phyloP scores from a whole-genome alignment of 2,329 filamentous ascomycete species.

The Xylogone sp. region DNA sequence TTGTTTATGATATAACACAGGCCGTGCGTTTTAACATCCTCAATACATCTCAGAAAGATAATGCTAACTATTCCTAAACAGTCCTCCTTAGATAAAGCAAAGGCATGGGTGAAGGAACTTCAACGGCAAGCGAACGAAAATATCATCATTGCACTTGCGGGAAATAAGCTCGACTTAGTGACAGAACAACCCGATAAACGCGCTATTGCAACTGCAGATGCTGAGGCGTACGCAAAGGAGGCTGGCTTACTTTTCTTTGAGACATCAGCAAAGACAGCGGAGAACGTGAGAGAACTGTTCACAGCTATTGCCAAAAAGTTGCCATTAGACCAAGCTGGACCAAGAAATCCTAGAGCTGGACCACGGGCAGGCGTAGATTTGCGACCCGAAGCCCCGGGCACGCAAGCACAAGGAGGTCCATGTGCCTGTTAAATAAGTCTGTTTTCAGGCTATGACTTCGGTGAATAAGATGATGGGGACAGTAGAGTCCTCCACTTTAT shows the following conservation, averaged over 20 bases:
- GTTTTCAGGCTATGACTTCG: conserved; percentile 4
- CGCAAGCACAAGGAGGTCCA: conserved; percentile 48
- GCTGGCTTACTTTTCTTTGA: conserved; percentile 96
- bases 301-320: conserved; percentile 97
- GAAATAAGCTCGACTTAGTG: conserved; percentile 96
- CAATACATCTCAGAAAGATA: conserved; percentile 6
- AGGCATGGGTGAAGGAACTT: conserved; percentile 98
- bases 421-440: conserved; percentile 56
- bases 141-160: conserved; percentile 96
- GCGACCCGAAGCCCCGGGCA: conserved; percentile 49
- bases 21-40: conserved; percentile 57
- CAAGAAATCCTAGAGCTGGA: conserved; percentile 71
- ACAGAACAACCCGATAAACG: conserved; percentile 94
- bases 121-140: conserved; percentile 99
- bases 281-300: conserved; percentile 94
- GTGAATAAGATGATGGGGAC: background rate
- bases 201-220: conserved; percentile 82
- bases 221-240: conserved; percentile 91
- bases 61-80: conserved; percentile 33
- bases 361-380: conserved; percentile 60
- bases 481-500: background rate
- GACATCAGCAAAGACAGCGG: conserved; percentile 94
- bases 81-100: conserved; percentile 97
- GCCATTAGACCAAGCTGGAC: conserved; percentile 92
- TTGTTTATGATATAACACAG: conserved; percentile 99